These are phyloP conservation scores for Thermothielavioides terrestris DNA, from an alignment of 495 filamentous ascomycete species.

Conservation along the genomic window DNA sequence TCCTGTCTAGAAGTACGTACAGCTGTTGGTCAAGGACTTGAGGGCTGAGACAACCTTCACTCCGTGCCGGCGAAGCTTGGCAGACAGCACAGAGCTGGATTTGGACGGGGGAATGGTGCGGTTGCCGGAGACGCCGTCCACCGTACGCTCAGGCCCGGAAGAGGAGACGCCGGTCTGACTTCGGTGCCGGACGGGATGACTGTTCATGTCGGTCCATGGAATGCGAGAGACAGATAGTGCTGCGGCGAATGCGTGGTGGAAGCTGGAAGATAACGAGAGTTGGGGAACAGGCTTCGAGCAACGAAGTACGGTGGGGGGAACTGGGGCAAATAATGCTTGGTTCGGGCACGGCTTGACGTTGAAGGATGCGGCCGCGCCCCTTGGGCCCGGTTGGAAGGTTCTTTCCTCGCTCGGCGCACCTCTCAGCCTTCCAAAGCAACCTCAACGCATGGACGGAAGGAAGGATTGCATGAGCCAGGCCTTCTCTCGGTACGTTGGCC, in stretches of 20 bases:
- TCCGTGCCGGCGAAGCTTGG: conserved; percentile 33
- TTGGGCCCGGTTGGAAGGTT: no score
- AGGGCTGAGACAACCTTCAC: conserved; percentile 37
- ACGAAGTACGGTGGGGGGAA: not conserved
- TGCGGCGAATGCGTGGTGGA: conserved; percentile 3
- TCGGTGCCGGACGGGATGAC: conserved; percentile 10
- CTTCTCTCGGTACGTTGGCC: no score
- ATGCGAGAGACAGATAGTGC: not conserved
- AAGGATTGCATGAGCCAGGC: no score
- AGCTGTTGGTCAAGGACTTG: conserved; percentile 38
- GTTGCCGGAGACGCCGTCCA: not conserved
- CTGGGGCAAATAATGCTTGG: not conserved
- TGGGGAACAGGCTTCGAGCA: not conserved
- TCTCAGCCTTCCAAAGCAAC: no score
- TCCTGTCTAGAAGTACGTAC: conserved; percentile 23
- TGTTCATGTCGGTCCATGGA: conserved; percentile 27
- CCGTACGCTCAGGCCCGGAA: conserved; percentile 1
- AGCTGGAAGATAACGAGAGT: conserved; percentile 13
- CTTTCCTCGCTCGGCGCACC: no score
- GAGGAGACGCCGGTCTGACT: conserved; percentile 6
- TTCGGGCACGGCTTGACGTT: no score
- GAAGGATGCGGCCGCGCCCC: no score
- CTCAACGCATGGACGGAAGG: no score
- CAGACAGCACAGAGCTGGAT: conserved; percentile 8
- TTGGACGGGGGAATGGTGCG: conserved; percentile 1